Conservation (phyloP, 148 eudicot genomes). For the Nepenthes mirabilis region DNA sequence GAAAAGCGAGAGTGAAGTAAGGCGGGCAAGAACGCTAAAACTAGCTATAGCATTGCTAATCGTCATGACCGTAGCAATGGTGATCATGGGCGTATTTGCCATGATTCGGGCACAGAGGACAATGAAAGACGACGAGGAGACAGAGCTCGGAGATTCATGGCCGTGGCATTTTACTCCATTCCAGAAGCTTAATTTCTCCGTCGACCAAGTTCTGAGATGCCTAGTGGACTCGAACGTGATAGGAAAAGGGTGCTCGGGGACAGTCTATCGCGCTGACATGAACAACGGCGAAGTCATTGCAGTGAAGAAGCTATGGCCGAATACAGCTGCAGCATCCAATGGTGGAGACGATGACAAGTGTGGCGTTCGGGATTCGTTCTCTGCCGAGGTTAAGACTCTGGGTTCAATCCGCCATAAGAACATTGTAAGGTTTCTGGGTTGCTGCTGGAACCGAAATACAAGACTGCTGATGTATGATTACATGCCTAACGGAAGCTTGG, state of each 20-base stretch:
- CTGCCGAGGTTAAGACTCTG: constrained; percentile 75
- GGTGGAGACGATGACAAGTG: constrained; percentile 19
- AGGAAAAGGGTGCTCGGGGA: constrained; percentile 85
- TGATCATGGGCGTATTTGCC: constrained; percentile 56
- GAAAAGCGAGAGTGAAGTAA: constrained; percentile 9
- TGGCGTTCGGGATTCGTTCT: constrained; percentile 74
- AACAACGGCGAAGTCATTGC: constrained; percentile 63
- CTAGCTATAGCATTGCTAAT: constrained; percentile 49
- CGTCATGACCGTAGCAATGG: constrained; percentile 46
- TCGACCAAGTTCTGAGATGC: constrained; percentile 56
- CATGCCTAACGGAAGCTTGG: constrained; percentile 92
- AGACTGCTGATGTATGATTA: constrained; percentile 84
- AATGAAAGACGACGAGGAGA: constrained; percentile 37
- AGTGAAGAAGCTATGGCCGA: constrained; percentile 85
- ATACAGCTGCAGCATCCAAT: constrained; percentile 12
- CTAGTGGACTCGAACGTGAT: constrained; percentile 65
- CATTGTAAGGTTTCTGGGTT: constrained; percentile 72
- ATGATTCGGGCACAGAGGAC: constrained; percentile 43
- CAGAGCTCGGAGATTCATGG: constrained; percentile 62
- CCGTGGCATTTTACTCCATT: constrained; percentile 86
- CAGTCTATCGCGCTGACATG: constrained; percentile 71
- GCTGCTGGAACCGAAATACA: constrained; percentile 72
- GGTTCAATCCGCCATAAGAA: constrained; percentile 83
- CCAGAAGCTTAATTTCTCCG: constrained; percentile 67
- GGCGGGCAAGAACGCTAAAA: constrained; percentile 35